Evolutionary conservation across 2,329 filamentous ascomycete genomes (phyloP).

Genomic region (Fusarium protoensiforme): DNA sequence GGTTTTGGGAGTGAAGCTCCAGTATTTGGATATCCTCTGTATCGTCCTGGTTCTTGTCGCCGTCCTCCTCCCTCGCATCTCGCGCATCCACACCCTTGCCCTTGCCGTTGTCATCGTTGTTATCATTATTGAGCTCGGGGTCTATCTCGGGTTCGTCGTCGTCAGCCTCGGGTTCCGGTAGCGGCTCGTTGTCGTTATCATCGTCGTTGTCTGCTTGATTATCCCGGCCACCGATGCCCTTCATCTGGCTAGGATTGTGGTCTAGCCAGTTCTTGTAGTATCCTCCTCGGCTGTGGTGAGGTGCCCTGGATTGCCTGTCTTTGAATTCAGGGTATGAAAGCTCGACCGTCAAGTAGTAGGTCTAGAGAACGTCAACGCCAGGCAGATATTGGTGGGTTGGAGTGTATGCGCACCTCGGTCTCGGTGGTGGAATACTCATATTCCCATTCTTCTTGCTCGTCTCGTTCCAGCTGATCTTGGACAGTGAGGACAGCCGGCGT

Average conservation of each 20-base stretch:
- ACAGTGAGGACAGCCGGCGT: slow-evolving; percentile 43
- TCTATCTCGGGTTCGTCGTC: slow-evolving; percentile 43
- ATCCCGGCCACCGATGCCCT: slow-evolving; percentile 13
- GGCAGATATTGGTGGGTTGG: neutral
- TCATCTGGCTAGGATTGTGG: slow-evolving; percentile 39
- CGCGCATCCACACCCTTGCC: slow-evolving; percentile 25
- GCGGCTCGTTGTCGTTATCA: slow-evolving; percentile 46
- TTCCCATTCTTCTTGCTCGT: slow-evolving; percentile 71
- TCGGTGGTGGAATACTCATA: slow-evolving; percentile 74
- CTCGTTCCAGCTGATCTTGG: slow-evolving; percentile 44
- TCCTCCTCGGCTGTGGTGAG: slow-evolving; percentile 55
- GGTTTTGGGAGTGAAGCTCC: slow-evolving; percentile 81
- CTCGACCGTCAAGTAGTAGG: slow-evolving; percentile 72
- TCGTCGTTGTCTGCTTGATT: slow-evolving; percentile 41
- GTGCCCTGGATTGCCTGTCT: slow-evolving; percentile 53
- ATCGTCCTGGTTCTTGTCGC: slow-evolving; percentile 26
- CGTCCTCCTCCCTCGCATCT: slow-evolving; percentile 24
- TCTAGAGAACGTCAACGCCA: slow-evolving; percentile 54
- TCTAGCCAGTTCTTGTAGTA: slow-evolving; percentile 59
- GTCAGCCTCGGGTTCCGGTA: slow-evolving; percentile 50
- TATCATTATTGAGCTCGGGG: slow-evolving; percentile 35
- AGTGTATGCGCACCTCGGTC: slow-evolving; percentile 60
- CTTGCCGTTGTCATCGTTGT: slow-evolving; percentile 35
- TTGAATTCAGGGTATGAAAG: slow-evolving; percentile 70
- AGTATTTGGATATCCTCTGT: slow-evolving; percentile 75